Base-by-base conservation (phyloP, 345 rosid genomes). In the Syzygium aqueum region DNA sequence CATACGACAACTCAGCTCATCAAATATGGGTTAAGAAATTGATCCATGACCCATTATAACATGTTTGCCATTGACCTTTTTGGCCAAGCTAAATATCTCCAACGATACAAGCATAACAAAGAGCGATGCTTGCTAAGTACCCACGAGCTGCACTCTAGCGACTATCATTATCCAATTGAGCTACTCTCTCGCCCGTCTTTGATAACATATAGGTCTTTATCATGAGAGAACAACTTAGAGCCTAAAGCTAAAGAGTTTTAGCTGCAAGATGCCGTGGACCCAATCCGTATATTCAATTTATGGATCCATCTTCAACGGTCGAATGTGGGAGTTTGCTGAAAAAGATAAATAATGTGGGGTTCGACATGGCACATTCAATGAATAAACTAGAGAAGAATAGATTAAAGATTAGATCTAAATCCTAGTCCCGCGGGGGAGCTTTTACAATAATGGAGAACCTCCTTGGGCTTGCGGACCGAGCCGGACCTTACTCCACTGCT, bases 21-120 rank as follows among this genome's bases (percentile, higher is more conserved):
- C 46, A 43, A 43, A 43, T 43, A 43, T 43, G 7, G 7, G 7
- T 43, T 6, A 43, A 43, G 7, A 43, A 43, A 43, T 43, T 43
- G 7, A 43, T 43, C 46, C 46, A 43, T 6, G 46, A 43, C 7
- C 7, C 46, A 43, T 43, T 6, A 43, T 5, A 43, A 43, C 7
- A 43, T 7, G 46, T 43, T 43, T 43, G 1, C 7, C 22, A 19
- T 5, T 0, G 0, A 37, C 10, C 4, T 33, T 73, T 33, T 33
- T 19, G 37, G 14, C 25, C 5, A 19, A 21, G 46, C 21, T 73
- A 10, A 19, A 16, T 17, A 67, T 67, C 23, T 67, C 25, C 12
- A 1, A 19, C 2, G 1, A 17, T 16, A 19, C 46, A 17, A 67
- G 3, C 17, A 10, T 2, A 16, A 9, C 6, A 0, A 33, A 40